Conservation (phyloP, 805 yeast species). For the Wilhelminamyces savonicus region DNA sequence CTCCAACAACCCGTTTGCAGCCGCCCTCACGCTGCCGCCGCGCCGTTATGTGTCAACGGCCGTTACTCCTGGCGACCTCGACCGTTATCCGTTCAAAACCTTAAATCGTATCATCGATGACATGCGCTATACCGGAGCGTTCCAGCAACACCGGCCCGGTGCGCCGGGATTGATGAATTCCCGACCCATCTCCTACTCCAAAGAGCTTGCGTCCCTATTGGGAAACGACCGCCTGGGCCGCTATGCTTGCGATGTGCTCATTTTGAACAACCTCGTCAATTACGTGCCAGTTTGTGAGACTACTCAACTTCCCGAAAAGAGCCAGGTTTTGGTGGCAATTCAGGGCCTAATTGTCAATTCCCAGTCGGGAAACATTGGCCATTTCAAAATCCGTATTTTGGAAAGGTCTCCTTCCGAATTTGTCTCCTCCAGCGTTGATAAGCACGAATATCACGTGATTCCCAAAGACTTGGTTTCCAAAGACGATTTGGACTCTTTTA, state of each 20-base stretch:
- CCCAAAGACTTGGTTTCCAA: slow-evolving; percentile 15
- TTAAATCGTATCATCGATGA: slow-evolving; percentile 65
- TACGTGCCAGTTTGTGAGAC: slow-evolving; percentile 27
- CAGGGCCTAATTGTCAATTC: slow-evolving; percentile 26
- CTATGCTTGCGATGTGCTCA: slow-evolving; percentile 19
- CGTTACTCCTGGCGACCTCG: slow-evolving; percentile 6
- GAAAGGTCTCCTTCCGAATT: slow-evolving; percentile 16
- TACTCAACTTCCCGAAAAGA: slow-evolving; percentile 8
- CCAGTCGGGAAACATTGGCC: slow-evolving; percentile 8
- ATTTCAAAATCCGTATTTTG: slow-evolving; percentile 25
- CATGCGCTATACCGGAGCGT: slow-evolving; percentile 23
- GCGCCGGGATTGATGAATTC: slow-evolving; percentile 17
- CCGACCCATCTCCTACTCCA: slow-evolving; percentile 33
- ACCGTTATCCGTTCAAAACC: slow-evolving; percentile 46
- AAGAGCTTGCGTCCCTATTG: slow-evolving; percentile 4
- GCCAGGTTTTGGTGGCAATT: slow-evolving; percentile 15
- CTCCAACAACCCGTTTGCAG: slow-evolving; percentile 6
- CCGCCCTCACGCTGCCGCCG: not conserved
- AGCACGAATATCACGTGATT: slow-evolving; percentile 32
- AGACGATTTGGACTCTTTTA: slow-evolving; percentile 21
- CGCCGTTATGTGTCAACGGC: slow-evolving; percentile 4
- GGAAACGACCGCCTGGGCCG: no score
- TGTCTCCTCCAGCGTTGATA: slow-evolving; percentile 11
- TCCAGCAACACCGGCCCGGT: not conserved
- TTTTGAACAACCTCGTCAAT: slow-evolving; percentile 29